Conservation (phyloP, 345 rosid genomes). For the Firmiana major region DNA sequence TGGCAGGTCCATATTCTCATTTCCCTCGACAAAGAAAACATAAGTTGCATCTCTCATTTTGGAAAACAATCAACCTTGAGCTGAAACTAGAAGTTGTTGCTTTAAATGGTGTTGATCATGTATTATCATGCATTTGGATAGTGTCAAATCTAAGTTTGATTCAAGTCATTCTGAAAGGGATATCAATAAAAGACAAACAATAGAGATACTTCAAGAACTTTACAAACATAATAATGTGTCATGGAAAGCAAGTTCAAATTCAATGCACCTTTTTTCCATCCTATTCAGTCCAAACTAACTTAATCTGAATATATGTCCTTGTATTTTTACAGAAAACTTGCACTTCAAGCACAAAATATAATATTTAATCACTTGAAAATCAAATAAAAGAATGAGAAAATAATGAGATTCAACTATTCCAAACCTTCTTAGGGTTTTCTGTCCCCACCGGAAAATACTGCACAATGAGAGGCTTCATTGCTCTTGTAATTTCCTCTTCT, state of each 20-base stretch:
- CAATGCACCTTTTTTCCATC: neutral
- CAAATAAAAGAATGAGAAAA: neutral
- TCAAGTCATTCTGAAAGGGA: neutral
- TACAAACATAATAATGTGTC: neutral
- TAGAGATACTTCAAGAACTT: neutral
- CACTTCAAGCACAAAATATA: neutral
- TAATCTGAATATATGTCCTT: neutral
- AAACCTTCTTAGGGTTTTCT: slow-evolving; percentile 63
- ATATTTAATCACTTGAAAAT: neutral
- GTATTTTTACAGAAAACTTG: neutral
- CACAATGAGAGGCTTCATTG: slow-evolving; percentile 65
- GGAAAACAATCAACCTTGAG: neutral
- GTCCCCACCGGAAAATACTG: slow-evolving; percentile 77
- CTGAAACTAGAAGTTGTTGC: neutral
- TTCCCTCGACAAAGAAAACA: neutral
- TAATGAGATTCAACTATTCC: neutral
- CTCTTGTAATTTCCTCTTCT: slow-evolving; percentile 86
- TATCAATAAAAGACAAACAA: neutral
- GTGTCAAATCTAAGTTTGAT: neutral
- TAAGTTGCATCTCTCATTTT: neutral
- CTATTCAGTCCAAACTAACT: neutral
- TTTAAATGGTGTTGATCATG: neutral
- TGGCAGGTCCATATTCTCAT: neutral
- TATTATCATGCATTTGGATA: neutral
- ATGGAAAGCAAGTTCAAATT: neutral